Evolutionary conservation across 257 asterid species (phyloP), one percentile per base, ranked within the genome.

Genomic region (Lithospermum erythrorhizon): DNA sequence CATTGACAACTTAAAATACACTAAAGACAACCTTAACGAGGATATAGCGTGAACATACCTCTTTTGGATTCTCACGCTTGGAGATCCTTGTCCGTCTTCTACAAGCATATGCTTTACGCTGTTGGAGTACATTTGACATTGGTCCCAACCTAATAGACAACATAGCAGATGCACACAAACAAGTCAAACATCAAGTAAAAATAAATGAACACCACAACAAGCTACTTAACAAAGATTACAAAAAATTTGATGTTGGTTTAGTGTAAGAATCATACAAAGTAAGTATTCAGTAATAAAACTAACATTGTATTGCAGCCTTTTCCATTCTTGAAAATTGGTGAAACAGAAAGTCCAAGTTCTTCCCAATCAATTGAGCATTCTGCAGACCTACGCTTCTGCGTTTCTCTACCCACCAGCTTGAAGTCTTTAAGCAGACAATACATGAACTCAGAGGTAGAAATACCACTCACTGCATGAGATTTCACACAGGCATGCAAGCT

Each of bases 131-230:
- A 57, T 20, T 57, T 9, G 61, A 6, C 82, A 82, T 73, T 6
- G 84, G 81, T 52, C 86, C 89, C 47, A 67, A n/a, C 81, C 89
- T 82, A 21, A 45, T 56, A 45, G 58, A 52, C 58, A 20, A 63
- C 30, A 32, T 41, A 6, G 54, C 49, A 10, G 21, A 53, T 37
- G 11, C 29, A 27, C 32, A 27, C 6, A 3, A 27, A 27, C 32
- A 27, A 27, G 32, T 1, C 4, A 2, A 27, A 27, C 32, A 27
- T 3, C 32, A 5, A 5, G 32, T 27, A 27, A 27, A 27, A 3
- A 7, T 27, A 27, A 27, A 27, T 2, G 32, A 27, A 27, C 32
- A 27, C 32, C 32, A 3, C 32, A 27, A 27, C 32, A 27, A 27
- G 5, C 32, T 27, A 27, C 32, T 27, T 27, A 6, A 27, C 32